phyloP scores from a whole-genome alignment of 441 rosid species.

The Mallotus repandus region DNA sequence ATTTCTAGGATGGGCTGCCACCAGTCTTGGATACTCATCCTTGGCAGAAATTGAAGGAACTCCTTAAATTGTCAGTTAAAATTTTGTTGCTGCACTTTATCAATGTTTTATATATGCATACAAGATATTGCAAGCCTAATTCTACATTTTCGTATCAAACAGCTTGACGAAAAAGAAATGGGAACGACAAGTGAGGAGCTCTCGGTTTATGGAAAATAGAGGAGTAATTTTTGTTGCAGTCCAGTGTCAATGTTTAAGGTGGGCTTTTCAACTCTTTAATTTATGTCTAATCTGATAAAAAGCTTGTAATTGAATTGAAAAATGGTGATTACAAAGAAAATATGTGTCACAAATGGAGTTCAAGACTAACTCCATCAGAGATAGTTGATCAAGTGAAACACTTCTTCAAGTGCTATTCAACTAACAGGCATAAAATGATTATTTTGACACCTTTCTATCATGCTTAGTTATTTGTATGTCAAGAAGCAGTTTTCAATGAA shows the following conservation, averaged over 20 bases:
- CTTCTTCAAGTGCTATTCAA: slow-evolving; percentile 90
- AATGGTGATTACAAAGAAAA: slow-evolving; percentile 50
- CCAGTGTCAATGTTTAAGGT: slow-evolving; percentile 95
- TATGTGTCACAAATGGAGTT: slow-evolving; percentile 90
- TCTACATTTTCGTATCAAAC: slow-evolving; percentile 24
- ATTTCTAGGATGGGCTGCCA: slow-evolving; percentile 89
- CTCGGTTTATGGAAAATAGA: slow-evolving; percentile 71
- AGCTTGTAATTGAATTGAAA: no score
- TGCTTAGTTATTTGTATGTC: slow-evolving; percentile 58
- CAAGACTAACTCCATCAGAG: slow-evolving; percentile 68
- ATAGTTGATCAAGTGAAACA: slow-evolving; percentile 86
- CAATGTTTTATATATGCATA: slow-evolving; percentile 37
- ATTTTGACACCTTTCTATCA: slow-evolving; percentile 89
- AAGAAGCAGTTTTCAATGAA: not conserved
- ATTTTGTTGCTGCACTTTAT: slow-evolving; percentile 54
- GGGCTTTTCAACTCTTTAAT: slow-evolving; percentile 11
- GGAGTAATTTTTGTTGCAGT: slow-evolving; percentile 78
- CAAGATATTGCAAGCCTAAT: not conserved
- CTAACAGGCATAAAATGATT: slow-evolving; percentile 93
- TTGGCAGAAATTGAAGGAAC: slow-evolving; percentile 86
- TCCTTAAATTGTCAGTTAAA: slow-evolving; percentile 69
- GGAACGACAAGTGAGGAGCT: slow-evolving; percentile 92
- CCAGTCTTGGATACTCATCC: slow-evolving; percentile 80
- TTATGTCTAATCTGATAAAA: not conserved
- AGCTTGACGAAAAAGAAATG: slow-evolving; percentile 88